Conservation (phyloP, 2,329 filamentous ascomycete genomes). For the Pyrenophora seminiperda region DNA sequence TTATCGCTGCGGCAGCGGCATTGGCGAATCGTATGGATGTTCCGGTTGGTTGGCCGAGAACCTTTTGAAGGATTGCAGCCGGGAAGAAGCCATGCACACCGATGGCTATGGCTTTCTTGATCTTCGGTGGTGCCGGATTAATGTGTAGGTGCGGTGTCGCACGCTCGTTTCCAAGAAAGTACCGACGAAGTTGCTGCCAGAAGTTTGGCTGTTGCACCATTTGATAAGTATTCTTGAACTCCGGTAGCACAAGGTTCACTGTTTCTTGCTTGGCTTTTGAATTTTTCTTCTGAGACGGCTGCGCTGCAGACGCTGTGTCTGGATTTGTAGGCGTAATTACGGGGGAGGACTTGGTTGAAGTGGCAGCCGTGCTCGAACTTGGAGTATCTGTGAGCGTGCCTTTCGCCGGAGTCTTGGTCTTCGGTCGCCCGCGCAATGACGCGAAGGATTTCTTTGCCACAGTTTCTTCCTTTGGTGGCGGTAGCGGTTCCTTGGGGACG, state of each 20-base stretch:
- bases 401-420: conserved; percentile 28
- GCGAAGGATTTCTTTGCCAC: conserved; percentile 35
- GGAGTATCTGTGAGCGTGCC: conserved; percentile 26
- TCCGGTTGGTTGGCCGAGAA: conserved; percentile 92
- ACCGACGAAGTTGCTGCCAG: conserved; percentile 51
- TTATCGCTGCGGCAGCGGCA: conserved; percentile 81
- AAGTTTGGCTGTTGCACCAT: conserved; percentile 52
- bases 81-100: conserved; percentile 95
- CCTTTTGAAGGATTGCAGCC: conserved; percentile 80
- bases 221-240: conserved; percentile 70
- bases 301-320: conserved; percentile 35
- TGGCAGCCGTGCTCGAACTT: conserved; percentile 46
- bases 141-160: conserved; percentile 72
- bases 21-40: conserved; percentile 94
- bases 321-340: conserved; percentile 33
- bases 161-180: conserved; percentile 56
- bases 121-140: conserved; percentile 68
- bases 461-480: conserved; percentile 26
- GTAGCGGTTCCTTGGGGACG: conserved; percentile 23
- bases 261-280: conserved; percentile 43
- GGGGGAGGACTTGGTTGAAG: conserved; percentile 37
- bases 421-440: conserved; percentile 42
- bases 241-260: conserved; percentile 71
- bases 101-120: conserved; percentile 88
- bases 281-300: conserved; percentile 32